A percentile compares a stretch with the other conserved stretches of the same genome.
These are phyloP conservation scores for Phycomyces blakesleeanus DNA, from an alignment of 192 early-diverging fungal species.

Conservation along the genomic window DNA sequence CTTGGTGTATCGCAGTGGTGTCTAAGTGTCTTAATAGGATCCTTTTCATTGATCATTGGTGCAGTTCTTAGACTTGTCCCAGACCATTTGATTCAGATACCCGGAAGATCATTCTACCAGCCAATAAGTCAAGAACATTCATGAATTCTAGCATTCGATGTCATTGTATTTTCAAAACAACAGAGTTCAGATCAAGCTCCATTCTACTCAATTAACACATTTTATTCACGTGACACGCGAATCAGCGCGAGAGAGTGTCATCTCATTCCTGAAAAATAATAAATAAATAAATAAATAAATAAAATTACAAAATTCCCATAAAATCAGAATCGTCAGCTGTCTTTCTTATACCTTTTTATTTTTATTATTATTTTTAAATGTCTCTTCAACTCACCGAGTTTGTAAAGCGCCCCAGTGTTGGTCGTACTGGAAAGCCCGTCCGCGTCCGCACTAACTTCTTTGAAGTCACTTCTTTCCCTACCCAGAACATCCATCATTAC, in stretches of 20 bases:
- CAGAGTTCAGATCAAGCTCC: too few species aligned
- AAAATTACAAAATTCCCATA: too few species aligned
- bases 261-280: too few species aligned
- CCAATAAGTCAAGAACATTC: conserved; percentile 30
- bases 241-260: too few species aligned
- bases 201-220: too few species aligned
- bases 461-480: conserved; percentile 62
- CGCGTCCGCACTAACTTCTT: conserved; percentile 71
- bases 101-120: conserved; percentile 29
- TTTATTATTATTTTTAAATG: conserved; percentile 13
- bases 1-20: conserved; percentile 74
- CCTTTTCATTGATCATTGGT: conserved; percentile 79
- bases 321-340: background rate
- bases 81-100: conserved; percentile 47
- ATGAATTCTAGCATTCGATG: too few species aligned
- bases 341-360: conserved; percentile 18
- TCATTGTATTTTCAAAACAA: too few species aligned
- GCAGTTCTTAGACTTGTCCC: conserved; percentile 80
- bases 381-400: conserved; percentile 40
- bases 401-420: conserved; percentile 40
- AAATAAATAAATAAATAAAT: too few species aligned
- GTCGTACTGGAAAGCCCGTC: conserved; percentile 38
- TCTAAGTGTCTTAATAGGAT: conserved; percentile 73
- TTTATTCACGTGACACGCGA: too few species aligned
- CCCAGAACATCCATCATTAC: conserved; percentile 79